phyloP scores from a whole-genome alignment of 2,329 filamentous ascomycete genomes.

The Cytospora piceae region DNA sequence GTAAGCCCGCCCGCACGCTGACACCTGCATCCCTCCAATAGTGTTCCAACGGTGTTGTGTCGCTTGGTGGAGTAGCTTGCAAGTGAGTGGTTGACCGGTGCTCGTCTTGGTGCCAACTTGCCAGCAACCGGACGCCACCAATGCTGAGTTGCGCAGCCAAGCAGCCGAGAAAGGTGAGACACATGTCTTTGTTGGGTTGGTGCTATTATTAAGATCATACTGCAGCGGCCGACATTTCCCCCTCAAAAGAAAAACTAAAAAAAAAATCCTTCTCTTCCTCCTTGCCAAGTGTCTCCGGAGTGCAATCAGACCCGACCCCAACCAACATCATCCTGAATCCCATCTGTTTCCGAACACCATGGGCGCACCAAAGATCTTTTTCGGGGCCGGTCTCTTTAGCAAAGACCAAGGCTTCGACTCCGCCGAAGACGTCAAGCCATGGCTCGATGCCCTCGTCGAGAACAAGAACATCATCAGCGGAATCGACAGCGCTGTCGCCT shows the following conservation, averaged over 20 bases:
- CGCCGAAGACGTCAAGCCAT: conserved; percentile 12
- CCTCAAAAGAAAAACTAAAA: no score
- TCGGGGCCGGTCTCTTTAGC: conserved; percentile 18
- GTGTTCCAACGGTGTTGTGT: not conserved
- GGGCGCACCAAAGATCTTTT: conserved; percentile 7
- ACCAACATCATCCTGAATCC: not conserved
- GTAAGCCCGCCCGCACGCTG: not conserved
- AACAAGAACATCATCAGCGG: not conserved
- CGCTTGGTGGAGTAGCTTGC: not conserved
- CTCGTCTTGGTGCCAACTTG: no score
- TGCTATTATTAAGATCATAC: not conserved
- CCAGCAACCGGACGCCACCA: not conserved
- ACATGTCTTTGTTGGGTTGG: not conserved
- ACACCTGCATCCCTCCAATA: no score
- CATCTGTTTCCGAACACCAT: not conserved
- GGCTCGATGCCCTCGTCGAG: conserved; percentile 26
- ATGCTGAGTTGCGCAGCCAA: not conserved
- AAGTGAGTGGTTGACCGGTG: not conserved
- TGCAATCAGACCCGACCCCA: not conserved
- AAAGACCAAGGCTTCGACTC: conserved; percentile 3
- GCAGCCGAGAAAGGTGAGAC: not conserved
- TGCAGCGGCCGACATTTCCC: not conserved
- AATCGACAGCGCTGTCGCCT: conserved; percentile 33
- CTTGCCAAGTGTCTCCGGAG: not conserved
- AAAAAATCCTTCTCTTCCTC: not conserved